Base-by-base conservation (phyloP, 2,329 filamentous ascomycete genomes). In the Fusarium equiseti region DNA sequence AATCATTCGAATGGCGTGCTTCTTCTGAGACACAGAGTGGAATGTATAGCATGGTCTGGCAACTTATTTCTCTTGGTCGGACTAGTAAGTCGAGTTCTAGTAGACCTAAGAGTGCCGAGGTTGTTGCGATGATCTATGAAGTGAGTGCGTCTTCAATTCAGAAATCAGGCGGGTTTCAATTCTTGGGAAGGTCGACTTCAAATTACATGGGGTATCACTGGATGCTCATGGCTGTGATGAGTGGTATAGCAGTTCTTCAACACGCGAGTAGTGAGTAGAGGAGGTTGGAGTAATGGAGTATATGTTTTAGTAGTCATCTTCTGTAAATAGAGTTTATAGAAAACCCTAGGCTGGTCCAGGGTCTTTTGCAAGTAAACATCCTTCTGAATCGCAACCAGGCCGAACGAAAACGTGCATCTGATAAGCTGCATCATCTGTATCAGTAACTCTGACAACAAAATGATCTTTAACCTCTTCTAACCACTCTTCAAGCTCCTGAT, bases 161-260 rank as follows among this genome's bases (percentile, higher is more conserved):
- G 3, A 26, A n/a, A 6, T 44, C 63, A 9, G 71, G 71, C 0
- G 62, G 57, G 0, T 67, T 73, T 12, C 65, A 65, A 8, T 60
- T 68, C 16, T 3, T 32, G 3, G 71, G 71, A 1, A 70, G 62
- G 13, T 49, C 71, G 1, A 44, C 51, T 4, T 65, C 65, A 0
- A 38, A 29, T 2, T 68, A 64, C 5, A 46, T 73, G 44, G 71
- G 71, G 1, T 66, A 70, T 18, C 55, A 69, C 15, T 73, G 66
- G 59, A 26, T 59, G 9, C 26, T 73, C 3, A 61, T 67, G 49
- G 71, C 63, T 9, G 13, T 69, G 2, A 56, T 66, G 44, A 73
- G 61, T 5, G 63, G 59, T 3, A 27, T 73, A 27, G 11, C 24
- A 5, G 18, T 70, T 2, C 20, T 66, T 5, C 66, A 70, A 18